Evolutionary conservation across 1,284 basidiomycete species (phyloP).

Genomic region (Vanrija sp.): DNA sequence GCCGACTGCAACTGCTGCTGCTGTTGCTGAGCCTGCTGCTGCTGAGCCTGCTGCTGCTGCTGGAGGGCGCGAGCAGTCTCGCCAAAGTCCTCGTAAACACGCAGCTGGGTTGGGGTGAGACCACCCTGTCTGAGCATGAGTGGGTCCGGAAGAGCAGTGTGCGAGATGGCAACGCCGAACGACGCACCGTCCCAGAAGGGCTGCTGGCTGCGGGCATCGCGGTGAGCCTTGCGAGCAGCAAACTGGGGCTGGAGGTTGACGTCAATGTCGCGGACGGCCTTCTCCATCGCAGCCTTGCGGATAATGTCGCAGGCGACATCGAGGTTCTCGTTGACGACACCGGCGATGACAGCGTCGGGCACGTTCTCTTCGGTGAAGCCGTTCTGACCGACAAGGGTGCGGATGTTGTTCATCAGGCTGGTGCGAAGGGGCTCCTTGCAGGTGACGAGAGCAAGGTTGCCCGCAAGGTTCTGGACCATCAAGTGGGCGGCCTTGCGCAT

Average conservation of each 20-base stretch:
- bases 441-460: constrained; percentile 92
- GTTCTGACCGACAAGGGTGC: constrained; percentile 71
- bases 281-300: constrained; percentile 97
- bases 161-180: constrained; percentile 67
- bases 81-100: constrained; percentile 96
- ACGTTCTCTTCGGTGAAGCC: constrained; percentile 72
- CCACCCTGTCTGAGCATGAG: constrained; percentile 81
- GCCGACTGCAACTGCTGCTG: background rate
- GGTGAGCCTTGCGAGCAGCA: constrained; percentile 77
- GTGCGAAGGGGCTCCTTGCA: constrained; percentile 96
- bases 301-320: constrained; percentile 92
- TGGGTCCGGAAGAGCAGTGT: constrained; percentile 78
- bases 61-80: constrained; percentile 33
- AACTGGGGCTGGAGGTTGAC: constrained; percentile 76
- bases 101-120: constrained; percentile 73
- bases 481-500: constrained; percentile 87
- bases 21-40: background rate
- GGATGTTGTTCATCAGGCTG: constrained; percentile 86
- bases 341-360: constrained; percentile 59
- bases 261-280: constrained; percentile 91
- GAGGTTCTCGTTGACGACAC: constrained; percentile 89
- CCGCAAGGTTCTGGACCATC: constrained; percentile 96
- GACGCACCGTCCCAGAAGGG: constrained; percentile 80
- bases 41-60: constrained; percentile 6
- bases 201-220: constrained; percentile 59